These are phyloP conservation scores for Penicillium polonicum DNA, from an alignment of 2,329 filamentous ascomycete species.

Conservation along the genomic window DNA sequence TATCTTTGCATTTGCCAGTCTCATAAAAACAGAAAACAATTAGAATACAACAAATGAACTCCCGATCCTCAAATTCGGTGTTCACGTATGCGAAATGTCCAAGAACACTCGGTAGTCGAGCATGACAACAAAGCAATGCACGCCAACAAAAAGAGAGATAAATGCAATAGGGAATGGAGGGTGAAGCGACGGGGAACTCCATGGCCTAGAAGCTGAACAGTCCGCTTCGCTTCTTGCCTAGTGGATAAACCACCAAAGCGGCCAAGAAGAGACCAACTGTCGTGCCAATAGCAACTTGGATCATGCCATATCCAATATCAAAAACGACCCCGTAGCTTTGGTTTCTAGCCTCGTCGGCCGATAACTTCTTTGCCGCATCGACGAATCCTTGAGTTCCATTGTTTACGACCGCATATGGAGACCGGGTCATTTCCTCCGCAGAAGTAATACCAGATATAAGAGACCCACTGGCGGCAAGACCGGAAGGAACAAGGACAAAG, in stretches of 20 bases:
- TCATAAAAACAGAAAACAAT: neutral
- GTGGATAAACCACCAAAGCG: slow-evolving; percentile 47
- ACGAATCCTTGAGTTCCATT: slow-evolving; percentile 30
- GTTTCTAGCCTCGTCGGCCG: slow-evolving; percentile 25
- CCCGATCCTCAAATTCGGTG: neutral
- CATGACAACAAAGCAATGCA: slow-evolving; percentile 4
- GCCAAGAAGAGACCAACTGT: slow-evolving; percentile 49
- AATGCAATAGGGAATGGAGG: neutral
- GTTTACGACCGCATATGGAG: slow-evolving; percentile 20
- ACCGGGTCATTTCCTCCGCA: slow-evolving; percentile 53
- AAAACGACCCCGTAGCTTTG: slow-evolving; percentile 46
- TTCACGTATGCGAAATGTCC: slow-evolving; percentile 6
- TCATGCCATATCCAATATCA: slow-evolving; percentile 48
- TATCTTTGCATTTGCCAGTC: neutral
- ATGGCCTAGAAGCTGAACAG: slow-evolving; percentile 45
- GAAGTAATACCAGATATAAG: slow-evolving; percentile 57
- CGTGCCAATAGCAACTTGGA: slow-evolving; percentile 50
- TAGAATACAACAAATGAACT: slow-evolving; percentile 3
- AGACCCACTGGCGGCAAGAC: slow-evolving; percentile 57
- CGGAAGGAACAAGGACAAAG: slow-evolving; percentile 66
- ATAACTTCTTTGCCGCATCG: slow-evolving; percentile 35
- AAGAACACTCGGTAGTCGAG: slow-evolving; percentile 1
- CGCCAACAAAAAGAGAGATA: neutral
- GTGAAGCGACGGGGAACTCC: neutral
- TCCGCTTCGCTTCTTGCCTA: slow-evolving; percentile 48